Evolutionary conservation across 352 stramenopile genomes (phyloP), one percentile per base, ranked within the genome.

Genomic region (Phytophthora pisi): DNA sequence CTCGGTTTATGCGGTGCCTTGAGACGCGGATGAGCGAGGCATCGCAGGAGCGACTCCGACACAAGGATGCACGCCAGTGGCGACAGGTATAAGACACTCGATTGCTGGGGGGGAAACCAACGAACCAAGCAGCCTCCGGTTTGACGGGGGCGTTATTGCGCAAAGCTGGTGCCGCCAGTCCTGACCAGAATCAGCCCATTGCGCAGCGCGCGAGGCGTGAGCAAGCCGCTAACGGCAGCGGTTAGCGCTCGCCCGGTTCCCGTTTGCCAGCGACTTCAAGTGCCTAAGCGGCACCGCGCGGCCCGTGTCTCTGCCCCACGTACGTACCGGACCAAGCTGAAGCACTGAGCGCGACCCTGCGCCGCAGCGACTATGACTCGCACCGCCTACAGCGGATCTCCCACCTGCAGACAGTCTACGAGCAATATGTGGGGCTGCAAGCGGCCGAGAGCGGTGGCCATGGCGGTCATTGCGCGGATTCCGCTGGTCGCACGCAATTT

Each of bases 171-270:
- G 3, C 18, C 49, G 23, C 49, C 49, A 54, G 2, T 54, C 49
- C 20, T 38, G 49, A 23, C 49, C 49, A 54, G 28, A 40, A 54
- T 54, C 49, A 54, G 46, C 46, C 46, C 46, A 36, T 52, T 52
- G 46, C 46, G 23, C 46, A 30, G 49, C 10, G 49, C 15, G 15
- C 16, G 16, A 18, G 16, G 40, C 40, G 16, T 47, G 40, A 47
- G 40, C 40, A 47, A 47, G 40, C 40, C 13, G 40, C 40, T 20
- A 46, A 30, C 49, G 47, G 24, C 47, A 54, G 24, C 47, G 6
- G 24, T 51, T 51, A 51, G 45, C 45, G 18, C 18, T 51, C 18
- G 45, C 1, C 45, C 20, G n/a, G 43, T 28, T 26, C 18, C 43
- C 43, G 7, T 5, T 43, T 16, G 13, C 20, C 49, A 38, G 26